Evolutionary conservation across 176 grass and related monocot genomes (phyloP).

Genomic region (Poa pratensis): DNA sequence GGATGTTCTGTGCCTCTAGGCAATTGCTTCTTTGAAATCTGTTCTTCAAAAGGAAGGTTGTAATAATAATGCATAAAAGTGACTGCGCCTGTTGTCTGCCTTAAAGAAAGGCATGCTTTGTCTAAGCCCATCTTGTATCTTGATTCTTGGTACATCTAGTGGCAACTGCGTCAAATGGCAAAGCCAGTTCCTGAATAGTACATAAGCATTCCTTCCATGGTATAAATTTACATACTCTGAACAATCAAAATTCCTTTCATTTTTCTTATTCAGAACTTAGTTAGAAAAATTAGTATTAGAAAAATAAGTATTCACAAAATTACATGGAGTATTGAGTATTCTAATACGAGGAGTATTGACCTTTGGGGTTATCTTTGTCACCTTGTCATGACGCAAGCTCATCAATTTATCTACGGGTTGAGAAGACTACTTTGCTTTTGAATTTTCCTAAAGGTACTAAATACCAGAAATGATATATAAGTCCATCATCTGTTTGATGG

Average conservation of each 20-base stretch:
- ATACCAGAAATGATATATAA: slow-evolving; percentile 1
- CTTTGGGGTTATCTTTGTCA: slow-evolving; percentile 9
- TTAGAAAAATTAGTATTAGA: background rate
- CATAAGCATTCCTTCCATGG: slow-evolving; percentile 1
- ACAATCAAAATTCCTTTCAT: background rate
- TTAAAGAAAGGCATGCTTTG: slow-evolving; percentile 10
- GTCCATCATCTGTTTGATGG: background rate
- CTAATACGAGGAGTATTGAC: background rate
- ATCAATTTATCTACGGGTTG: background rate
- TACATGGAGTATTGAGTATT: background rate
- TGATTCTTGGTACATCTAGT: slow-evolving; percentile 7
- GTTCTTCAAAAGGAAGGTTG: background rate
- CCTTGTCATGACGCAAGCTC: background rate
- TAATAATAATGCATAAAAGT: slow-evolving; percentile 9
- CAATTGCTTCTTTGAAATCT: background rate
- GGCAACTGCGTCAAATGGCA: background rate
- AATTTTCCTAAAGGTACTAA: background rate
- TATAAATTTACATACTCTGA: background rate
- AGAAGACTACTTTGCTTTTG: background rate
- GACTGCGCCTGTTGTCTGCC: background rate
- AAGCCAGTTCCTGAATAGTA: background rate
- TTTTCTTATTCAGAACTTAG: background rate
- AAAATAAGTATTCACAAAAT: background rate
- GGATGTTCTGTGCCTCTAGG: background rate
- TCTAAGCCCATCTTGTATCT: slow-evolving; percentile 2